Evolutionary conservation across 2,329 filamentous ascomycete genomes (phyloP).

Genomic region (Coniochaeta pulveracea): DNA sequence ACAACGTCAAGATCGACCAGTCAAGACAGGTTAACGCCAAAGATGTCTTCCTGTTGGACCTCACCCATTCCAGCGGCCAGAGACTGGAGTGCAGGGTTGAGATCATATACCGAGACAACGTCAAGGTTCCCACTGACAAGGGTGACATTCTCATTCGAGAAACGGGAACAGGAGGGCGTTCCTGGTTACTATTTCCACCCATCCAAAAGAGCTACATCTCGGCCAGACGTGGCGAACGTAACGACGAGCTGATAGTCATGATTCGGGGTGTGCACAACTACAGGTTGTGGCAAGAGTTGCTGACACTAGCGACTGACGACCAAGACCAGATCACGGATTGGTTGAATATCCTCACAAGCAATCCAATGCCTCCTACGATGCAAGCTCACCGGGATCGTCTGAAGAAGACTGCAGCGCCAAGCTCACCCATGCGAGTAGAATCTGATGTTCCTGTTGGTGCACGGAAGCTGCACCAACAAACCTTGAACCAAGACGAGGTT

Average conservation of each 20-base stretch:
- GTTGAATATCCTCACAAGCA: conserved; percentile 62
- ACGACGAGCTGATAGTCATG: conserved; percentile 75
- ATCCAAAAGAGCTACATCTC: conserved; percentile 65
- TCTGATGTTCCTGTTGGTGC: conserved; percentile 27
- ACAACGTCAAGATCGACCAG: conserved; percentile 61
- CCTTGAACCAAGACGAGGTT: conserved; percentile 10
- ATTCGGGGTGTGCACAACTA: conserved; percentile 57
- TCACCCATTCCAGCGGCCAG: conserved; percentile 83
- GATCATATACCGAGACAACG: conserved; percentile 72
- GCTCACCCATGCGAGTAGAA: conserved; percentile 10
- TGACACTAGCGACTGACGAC: conserved; percentile 66
- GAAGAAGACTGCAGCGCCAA: conserved; percentile 4
- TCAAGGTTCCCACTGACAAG: conserved; percentile 49
- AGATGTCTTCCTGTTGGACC: conserved; percentile 77
- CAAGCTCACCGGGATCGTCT: conserved; percentile 13
- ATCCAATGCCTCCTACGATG: conserved; percentile 32
- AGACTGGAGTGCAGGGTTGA: conserved; percentile 83
- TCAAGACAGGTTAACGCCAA: conserved; percentile 75
- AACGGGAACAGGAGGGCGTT: conserved; percentile 59
- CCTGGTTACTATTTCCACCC: conserved; percentile 86
- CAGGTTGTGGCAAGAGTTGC: conserved; percentile 71
- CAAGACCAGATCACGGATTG: conserved; percentile 75
- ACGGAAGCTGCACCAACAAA: conserved; percentile 15
- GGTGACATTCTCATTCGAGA: conserved; percentile 92
- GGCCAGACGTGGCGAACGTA: conserved; percentile 60